Percentiles rank a stretch among this genome's conserved stretches.
Conservation (phyloP, 306 rosid genomes). For the Quercus alba region DNA sequence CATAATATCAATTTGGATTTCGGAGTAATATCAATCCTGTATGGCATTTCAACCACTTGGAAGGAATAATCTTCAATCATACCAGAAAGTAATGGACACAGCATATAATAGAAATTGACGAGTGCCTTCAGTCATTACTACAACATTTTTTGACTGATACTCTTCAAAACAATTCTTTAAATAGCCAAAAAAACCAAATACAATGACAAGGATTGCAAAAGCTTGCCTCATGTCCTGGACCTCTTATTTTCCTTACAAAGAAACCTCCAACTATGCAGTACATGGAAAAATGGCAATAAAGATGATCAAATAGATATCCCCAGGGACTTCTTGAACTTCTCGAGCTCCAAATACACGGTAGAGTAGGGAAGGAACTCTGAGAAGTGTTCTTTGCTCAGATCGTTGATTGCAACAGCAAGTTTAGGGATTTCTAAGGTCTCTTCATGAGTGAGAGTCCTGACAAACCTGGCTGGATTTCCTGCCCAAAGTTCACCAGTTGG, state of each 20-base stretch:
- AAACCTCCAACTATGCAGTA: constrained; percentile 52
- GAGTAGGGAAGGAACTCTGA: constrained; percentile 92
- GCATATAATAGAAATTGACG: constrained; percentile 21
- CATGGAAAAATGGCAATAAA: constrained; percentile 28
- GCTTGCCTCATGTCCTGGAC: constrained; percentile 38
- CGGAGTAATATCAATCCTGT: not conserved
- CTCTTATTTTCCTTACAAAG: constrained; percentile 70
- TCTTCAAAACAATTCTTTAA: constrained; percentile 26
- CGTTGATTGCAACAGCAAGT: constrained; percentile 91
- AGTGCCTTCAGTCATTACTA: constrained; percentile 25
- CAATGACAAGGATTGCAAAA: constrained; percentile 37
- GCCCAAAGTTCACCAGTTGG: constrained; percentile 98
- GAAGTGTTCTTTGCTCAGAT: constrained; percentile 80
- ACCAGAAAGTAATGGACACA: not conserved
- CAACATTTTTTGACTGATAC: constrained; percentile 2
- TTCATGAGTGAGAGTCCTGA: constrained; percentile 79
- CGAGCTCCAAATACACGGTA: constrained; percentile 93
- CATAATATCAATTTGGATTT: not conserved
- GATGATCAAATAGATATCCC: constrained; percentile 67
- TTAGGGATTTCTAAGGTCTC: constrained; percentile 95
- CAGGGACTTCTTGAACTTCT: constrained; percentile 91
- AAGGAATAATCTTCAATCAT: not conserved
- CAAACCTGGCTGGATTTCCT: constrained; percentile 95
- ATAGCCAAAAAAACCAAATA: constrained; percentile 25
- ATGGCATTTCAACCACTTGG: not conserved